A percentile compares a stretch with the other conserved stretches of the same genome.
Evolutionary conservation across 148 eudicot genomes (phyloP).

Genomic region (Fagopyrum esculentum): DNA sequence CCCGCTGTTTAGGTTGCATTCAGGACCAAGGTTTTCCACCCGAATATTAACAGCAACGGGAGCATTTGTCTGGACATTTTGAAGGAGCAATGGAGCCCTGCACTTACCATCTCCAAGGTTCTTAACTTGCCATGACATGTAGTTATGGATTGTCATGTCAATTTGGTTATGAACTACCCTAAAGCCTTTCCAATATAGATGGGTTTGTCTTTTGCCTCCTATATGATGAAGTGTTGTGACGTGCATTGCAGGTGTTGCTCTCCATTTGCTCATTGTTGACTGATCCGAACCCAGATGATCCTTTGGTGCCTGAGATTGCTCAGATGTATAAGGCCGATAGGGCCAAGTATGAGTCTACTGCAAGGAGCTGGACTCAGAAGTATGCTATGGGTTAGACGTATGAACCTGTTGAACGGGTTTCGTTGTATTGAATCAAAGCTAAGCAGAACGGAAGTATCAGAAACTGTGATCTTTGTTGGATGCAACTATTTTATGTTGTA

Average conservation of each 20-base stretch:
- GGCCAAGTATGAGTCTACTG: constrained; percentile 24
- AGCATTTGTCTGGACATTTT: constrained; percentile 29
- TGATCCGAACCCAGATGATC: constrained; percentile 28
- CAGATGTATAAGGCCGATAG: constrained; percentile 27
- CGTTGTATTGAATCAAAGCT: not conserved
- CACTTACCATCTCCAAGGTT: constrained; percentile 27
- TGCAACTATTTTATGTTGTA: constrained; percentile 3
- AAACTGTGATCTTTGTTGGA: not conserved
- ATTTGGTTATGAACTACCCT: not conserved
- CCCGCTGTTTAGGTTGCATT: constrained; percentile 20
- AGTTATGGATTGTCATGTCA: not conserved
- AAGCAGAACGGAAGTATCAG: not conserved
- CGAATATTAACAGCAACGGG: constrained; percentile 27
- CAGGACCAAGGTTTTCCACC: constrained; percentile 29
- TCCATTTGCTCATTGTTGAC: constrained; percentile 27
- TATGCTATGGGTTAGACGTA: constrained; percentile 11
- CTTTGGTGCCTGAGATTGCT: constrained; percentile 25
- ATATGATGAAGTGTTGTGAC: not conserved
- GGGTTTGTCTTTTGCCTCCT: not conserved
- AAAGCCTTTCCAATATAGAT: not conserved
- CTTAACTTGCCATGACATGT: not conserved
- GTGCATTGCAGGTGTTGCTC: constrained; percentile 23
- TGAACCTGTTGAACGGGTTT: not conserved
- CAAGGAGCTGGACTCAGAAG: constrained; percentile 26
- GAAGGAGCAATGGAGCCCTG: constrained; percentile 31